These are phyloP conservation scores for Neolentinus lepideus DNA, from an alignment of 1,284 basidiomycete genomes.

Conservation along the genomic window DNA sequence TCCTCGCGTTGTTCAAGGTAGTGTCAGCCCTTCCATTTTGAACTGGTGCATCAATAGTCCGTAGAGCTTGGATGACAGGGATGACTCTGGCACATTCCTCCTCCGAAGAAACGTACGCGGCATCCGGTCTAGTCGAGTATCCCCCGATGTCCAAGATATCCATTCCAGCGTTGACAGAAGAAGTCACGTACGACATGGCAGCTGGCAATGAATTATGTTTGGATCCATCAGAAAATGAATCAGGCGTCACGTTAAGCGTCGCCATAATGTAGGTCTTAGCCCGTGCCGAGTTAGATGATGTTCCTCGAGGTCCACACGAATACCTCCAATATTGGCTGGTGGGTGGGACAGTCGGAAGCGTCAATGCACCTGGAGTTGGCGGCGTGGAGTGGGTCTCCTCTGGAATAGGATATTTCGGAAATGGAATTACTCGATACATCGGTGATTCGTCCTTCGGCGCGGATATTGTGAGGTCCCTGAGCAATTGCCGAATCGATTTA, in stretches of 20 bases:
- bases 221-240: slow-evolving; percentile 94
- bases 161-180: slow-evolving; percentile 48
- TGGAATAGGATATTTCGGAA: slow-evolving; percentile 42
- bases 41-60: slow-evolving; percentile 12
- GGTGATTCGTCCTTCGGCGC: slow-evolving; percentile 26
- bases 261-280: slow-evolving; percentile 79
- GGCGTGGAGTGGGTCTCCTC: background rate
- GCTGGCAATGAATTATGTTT: slow-evolving; percentile 41
- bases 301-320: slow-evolving; percentile 19
- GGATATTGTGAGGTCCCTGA: slow-evolving; percentile 30
- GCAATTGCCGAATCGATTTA: slow-evolving; percentile 38
- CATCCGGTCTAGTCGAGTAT: slow-evolving; percentile 84
- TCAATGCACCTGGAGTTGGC: slow-evolving; percentile 6
- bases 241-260: slow-evolving; percentile 92
- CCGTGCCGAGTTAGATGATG: slow-evolving; percentile 9
- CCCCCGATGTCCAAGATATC: slow-evolving; percentile 92
- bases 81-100: slow-evolving; percentile 77
- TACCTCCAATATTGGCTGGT: slow-evolving; percentile 53
- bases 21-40: slow-evolving; percentile 9
- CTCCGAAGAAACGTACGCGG: slow-evolving; percentile 56
- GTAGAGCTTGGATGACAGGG: slow-evolving; percentile 54
- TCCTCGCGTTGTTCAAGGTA: slow-evolving; percentile 13
- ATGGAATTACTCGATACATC: slow-evolving; percentile 64
- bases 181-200: slow-evolving; percentile 41
- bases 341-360: slow-evolving; percentile 26